Percentiles rank a stretch among this genome's conserved stretches.
phyloP scores from a whole-genome alignment of 2,329 filamentous ascomycete genomes.

The Sclerotinia sclerotiorum region DNA sequence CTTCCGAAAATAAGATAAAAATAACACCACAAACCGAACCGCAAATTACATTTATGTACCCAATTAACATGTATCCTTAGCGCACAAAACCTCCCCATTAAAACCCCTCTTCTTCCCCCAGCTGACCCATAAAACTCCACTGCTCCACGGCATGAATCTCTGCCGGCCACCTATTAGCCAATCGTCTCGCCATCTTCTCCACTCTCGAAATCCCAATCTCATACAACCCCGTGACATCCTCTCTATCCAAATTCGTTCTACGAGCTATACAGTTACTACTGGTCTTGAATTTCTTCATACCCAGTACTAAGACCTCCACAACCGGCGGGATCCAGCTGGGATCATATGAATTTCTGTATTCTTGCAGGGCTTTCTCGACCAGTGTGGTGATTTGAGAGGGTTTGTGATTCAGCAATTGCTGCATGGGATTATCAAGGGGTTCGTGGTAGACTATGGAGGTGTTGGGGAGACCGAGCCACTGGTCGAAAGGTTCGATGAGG shows the following conservation, averaged over 20 bases:
- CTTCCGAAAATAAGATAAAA: neutral
- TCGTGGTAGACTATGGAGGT: neutral
- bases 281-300: neutral
- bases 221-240: conserved; percentile 6
- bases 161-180: conserved; percentile 11
- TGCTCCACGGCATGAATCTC: conserved; percentile 11
- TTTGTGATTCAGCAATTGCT: neutral
- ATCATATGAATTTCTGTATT: neutral
- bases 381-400: neutral
- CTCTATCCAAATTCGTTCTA: conserved; percentile 6
- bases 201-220: neutral
- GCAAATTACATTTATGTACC: too few relatives aligned
- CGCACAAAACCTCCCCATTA: neutral
- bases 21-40: neutral
- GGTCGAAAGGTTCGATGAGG: conserved; percentile 12
- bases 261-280: neutral
- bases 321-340: neutral
- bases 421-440: neutral
- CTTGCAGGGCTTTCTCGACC: neutral
- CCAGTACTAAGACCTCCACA: neutral
- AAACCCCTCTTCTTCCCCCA: neutral
- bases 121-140: neutral
- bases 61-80: too few relatives aligned
- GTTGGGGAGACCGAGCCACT: neutral
- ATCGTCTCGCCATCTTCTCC: neutral